phyloP scores from a whole-genome alignment of 2,329 filamentous ascomycete genomes.

The Aphanoascus verrucosus region DNA sequence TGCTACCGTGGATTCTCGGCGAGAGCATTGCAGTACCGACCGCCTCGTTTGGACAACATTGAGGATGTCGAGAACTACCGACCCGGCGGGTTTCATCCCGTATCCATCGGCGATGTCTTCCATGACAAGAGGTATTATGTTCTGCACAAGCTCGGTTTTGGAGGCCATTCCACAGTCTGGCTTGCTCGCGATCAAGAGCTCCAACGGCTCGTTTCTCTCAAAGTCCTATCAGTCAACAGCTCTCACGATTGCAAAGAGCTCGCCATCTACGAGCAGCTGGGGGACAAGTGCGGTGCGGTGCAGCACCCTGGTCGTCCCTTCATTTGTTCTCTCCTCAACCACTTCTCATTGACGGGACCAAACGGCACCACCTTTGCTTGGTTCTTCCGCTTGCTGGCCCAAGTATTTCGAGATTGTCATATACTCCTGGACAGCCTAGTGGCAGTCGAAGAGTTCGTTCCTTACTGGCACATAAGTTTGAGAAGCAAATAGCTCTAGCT shows the following conservation, averaged over 20 bases:
- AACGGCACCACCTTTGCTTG: conserved; percentile 40
- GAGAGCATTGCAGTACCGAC: not conserved
- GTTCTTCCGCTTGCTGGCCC: conserved; percentile 10
- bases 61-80: conserved; percentile 15
- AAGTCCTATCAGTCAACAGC: not conserved
- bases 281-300: not conserved
- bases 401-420: conserved; percentile 7
- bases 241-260: not conserved
- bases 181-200: conserved; percentile 22
- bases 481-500: not conserved
- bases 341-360: conserved; percentile 33
- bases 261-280: not conserved
- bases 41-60: not conserved
- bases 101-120: conserved; percentile 24
- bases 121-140: conserved; percentile 27
- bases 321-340: conserved; percentile 29
- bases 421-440: not conserved
- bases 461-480: not conserved
- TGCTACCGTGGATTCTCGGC: not conserved
- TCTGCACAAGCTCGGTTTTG: conserved; percentile 30
- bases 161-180: conserved; percentile 31
- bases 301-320: conserved; percentile 15
- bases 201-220: conserved; percentile 6
- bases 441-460: not conserved
- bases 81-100: conserved; percentile 27